Base-by-base conservation (phyloP, 2,329 filamentous ascomycete species). In the Colletotrichum sp. region DNA sequence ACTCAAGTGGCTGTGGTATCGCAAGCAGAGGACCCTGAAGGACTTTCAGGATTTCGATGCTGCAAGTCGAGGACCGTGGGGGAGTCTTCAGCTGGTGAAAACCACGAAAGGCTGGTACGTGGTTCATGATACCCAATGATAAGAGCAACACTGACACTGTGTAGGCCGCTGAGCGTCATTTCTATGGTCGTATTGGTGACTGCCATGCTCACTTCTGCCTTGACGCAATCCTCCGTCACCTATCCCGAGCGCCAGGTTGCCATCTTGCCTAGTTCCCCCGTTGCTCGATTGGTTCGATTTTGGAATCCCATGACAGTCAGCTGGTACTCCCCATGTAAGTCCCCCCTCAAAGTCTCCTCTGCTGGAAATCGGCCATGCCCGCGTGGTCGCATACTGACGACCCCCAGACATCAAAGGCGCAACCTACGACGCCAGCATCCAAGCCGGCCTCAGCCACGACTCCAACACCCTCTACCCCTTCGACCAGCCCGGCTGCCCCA, bases 1-100 rank as follows among this genome's bases (percentile, higher is more conserved):
- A 65, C 52, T 71, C 9, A 79, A 78, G 21, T 79, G 77, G 78
- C 76, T 76, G n/a, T 76, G 74, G 70, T 77, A 72, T 57, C 69
- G 44, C 8, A 60, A 66, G 21, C 34, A 69, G 24, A 55, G 76
- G 16, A 70, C 69, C 18, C 49, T 79, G 4, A 39, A 62, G 10
- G 78, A 78, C 13, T 66, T 79, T 5, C 21, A 72, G 15, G 36
- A 59, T 8, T 76, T 78, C 62, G 77, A 79, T 26, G 60, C 76
- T 36, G 77, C 77, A 4, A 78, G 76, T 18, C 65, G 78, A 12
- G 76, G 78, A 4, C 76, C 77, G 6, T 78, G 76, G 71, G 78
- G 78, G 6, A 76, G 69, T 34, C 52, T 79, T 15, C 63, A 57
- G 32, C 44, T 79, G 15, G 13, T 78, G 1, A 12, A 65, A 8